These are phyloP conservation scores for Trypanosoma grayi DNA, from an alignment of 208 protist species.

Conservation along the genomic window DNA sequence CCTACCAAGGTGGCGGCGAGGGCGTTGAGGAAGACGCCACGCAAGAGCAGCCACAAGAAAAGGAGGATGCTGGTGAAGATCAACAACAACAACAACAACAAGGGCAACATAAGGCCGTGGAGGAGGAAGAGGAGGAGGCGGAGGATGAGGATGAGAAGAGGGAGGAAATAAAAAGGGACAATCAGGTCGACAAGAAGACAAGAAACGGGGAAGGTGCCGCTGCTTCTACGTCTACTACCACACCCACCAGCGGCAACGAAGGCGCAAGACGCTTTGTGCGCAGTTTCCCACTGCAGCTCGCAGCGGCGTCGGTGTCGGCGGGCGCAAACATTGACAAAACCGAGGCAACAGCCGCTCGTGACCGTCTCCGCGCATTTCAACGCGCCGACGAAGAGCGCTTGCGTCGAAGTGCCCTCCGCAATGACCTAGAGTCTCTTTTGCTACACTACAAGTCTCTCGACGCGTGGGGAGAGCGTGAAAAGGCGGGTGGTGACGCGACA, in stretches of 20 bases:
- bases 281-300: constrained; percentile 13
- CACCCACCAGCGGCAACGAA: background rate
- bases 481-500: background rate
- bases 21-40: background rate
- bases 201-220: background rate
- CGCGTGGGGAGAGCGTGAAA: constrained; percentile 27
- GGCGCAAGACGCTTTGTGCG: constrained; percentile 1
- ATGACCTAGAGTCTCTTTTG: constrained; percentile 61
- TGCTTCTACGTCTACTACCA: background rate
- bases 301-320: background rate
- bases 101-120: background rate
- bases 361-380: constrained; percentile 41
- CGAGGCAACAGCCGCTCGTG: constrained; percentile 31
- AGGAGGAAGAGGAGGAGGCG: background rate
- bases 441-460: constrained; percentile 44
- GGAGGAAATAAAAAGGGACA: background rate
- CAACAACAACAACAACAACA: background rate
- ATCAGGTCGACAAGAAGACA: background rate
- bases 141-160: constrained; percentile 4
- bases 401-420: constrained; percentile 48
- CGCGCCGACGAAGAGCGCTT: constrained; percentile 43
- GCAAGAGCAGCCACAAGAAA: background rate
- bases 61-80: too few species aligned
- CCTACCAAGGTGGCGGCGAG: background rate
- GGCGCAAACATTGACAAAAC: constrained; percentile 36